Base-by-base conservation (phyloP, 2,329 filamentous ascomycete species). In the Nothophoma quercina region DNA sequence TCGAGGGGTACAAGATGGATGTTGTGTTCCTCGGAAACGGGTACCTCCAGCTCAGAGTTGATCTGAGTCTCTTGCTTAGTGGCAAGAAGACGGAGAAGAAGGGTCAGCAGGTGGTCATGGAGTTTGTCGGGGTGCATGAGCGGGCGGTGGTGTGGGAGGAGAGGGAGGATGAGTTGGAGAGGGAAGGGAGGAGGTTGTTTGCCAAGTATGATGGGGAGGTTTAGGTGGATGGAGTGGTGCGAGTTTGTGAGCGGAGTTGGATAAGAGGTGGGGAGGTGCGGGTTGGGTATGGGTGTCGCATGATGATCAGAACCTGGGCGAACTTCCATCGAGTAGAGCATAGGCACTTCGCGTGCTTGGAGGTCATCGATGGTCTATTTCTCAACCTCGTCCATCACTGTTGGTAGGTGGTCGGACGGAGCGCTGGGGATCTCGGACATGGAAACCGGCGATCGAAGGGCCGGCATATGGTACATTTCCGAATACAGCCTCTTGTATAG, bases 11-110 rank as follows among this genome's bases (percentile, higher is more conserved):
- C 25, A 38, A 26, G 3, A 51, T 72, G 44, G 61, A 70, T 1
- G 23, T 70, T 5, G 33, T 66, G 6, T 72, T 71, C 35, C 21
- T 71, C 29, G 70, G 70, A 0, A 68, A 68, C 26, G 69, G 70
- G 9, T 71, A 68, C 32, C 21, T 69, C 54, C 50, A 56, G 40
- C 19, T 72, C 2, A 42, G 67, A 12, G 40, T 66, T 4, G 68
- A 72, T 53, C 13, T 72, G 44, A 58, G 57, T 7, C 36, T 69
- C 52, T 34, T 73, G 53, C 52, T 72, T 4, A 55, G 51, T 9
- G 70, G 70, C 0, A 71, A 61, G 59, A 38, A 39, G 25, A 52
- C 33, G n/a, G 45, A 53, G 35, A 33, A 26, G 12, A 43, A 29
- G 35, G 57, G 60, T 5, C 58, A 51, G 47, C 41, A 35, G 12